Percentiles rank a stretch among this genome's conserved stretches.
Conservation (phyloP, 352 stramenopile genomes). For the Blastocystis sp. region DNA sequence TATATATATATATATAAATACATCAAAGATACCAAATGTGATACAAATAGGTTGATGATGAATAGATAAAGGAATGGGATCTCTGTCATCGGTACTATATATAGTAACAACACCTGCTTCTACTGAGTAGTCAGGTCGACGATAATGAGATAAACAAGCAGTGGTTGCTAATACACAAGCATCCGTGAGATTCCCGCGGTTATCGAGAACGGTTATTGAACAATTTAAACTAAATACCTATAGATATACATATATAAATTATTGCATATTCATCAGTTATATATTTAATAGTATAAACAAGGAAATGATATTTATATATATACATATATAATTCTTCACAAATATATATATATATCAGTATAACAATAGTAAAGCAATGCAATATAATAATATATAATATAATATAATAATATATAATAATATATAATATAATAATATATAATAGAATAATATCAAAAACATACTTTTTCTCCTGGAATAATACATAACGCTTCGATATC, state of each 20-base stretch:
- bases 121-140: conserved; percentile 32
- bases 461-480: conserved; percentile 33
- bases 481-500: conserved; percentile 34
- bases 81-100: conserved; percentile 5
- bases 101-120: conserved; percentile 9
- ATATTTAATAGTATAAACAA: too few relatives aligned
- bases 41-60: conserved; percentile 31
- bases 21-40: conserved; percentile 16
- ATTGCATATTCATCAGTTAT: too few relatives aligned
- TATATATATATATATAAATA: too few relatives aligned
- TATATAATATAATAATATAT: too few relatives aligned
- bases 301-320: too few relatives aligned
- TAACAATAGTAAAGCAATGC: too few relatives aligned
- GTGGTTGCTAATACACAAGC: conserved; percentile 16
- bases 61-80: conserved; percentile 31
- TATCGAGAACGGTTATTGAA: conserved; percentile 28
- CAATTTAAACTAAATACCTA: conserved; percentile 30
- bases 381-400: too few relatives aligned
- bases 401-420: too few relatives aligned
- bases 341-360: too few relatives aligned
- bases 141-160: conserved; percentile 14
- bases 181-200: conserved; percentile 29
- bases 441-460: too few relatives aligned
- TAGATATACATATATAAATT: too few relatives aligned
- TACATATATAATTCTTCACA: too few relatives aligned